Conservation (phyloP, 1,284 basidiomycete genomes). For the Sphaerobolus stellatus region DNA sequence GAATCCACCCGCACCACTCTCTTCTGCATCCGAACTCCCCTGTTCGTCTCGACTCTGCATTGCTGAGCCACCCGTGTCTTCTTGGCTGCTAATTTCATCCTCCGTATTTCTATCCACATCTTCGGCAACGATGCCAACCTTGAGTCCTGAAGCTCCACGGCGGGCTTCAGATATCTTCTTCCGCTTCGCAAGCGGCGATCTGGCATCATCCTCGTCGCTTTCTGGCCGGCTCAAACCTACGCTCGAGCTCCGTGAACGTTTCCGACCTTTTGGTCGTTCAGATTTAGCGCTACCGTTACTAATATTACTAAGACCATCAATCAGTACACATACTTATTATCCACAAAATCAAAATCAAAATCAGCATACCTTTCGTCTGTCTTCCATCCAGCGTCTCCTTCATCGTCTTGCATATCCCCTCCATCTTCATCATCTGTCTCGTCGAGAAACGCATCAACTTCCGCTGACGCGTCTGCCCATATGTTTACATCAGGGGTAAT, state of each 20-base stretch:
- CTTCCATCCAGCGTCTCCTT: conserved; percentile 24
- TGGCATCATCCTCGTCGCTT: conserved; percentile 39
- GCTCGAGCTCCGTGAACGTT: conserved; percentile 68
- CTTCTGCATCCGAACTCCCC: conserved; percentile 10
- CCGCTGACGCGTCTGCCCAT: conserved; percentile 81
- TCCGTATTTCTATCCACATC: conserved; percentile 37
- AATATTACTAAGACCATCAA: conserved; percentile 9
- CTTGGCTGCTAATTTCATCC: conserved; percentile 22
- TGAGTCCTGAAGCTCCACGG: conserved; percentile 61
- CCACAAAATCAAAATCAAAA: conserved; percentile 11
- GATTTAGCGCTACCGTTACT: conserved; percentile 49
- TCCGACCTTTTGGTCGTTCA: conserved; percentile 35
- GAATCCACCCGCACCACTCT: conserved; percentile 22
- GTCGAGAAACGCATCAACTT: conserved; percentile 84
- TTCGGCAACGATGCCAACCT: conserved; percentile 61
- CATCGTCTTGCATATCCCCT: conserved; percentile 14
- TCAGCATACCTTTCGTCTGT: conserved; percentile 10
- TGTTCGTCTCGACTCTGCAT: conserved; percentile 10
- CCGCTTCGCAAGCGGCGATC: conserved; percentile 74
- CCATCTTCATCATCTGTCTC: conserved; percentile 63
- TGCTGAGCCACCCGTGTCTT: conserved; percentile 21
- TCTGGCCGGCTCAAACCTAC: conserved; percentile 46
- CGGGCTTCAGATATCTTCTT: conserved; percentile 68
- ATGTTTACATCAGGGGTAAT: conserved; percentile 47
- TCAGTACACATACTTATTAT: not conserved